Evolutionary conservation across 495 filamentous ascomycete genomes (phyloP), one percentile per base, ranked within the genome.

Genomic region (Penicillium malachiteum): DNA sequence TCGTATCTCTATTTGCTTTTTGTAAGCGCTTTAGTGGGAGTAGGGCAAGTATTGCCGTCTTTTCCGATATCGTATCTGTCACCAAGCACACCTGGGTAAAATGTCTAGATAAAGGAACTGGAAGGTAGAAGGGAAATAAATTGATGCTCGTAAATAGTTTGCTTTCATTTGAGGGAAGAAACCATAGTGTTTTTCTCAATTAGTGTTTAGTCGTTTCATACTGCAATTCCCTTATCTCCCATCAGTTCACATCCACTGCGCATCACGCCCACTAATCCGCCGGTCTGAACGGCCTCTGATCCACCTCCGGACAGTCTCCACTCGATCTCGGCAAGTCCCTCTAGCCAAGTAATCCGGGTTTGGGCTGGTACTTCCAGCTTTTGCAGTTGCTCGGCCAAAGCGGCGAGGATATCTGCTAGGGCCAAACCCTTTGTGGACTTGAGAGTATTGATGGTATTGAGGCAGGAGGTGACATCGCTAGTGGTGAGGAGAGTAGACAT

Each of bases 291-390:
- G 10, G 72, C 71, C 75, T 98, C 94, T n/a, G 84, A 87, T 3
- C 90, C 95, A 12, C 94, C 94, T 17, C 91, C 89, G 52, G 92
- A 89, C 6, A 98, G 75, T 50, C 94, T 78, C 73, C 91, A 94
- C 74, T 98, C 94, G 31, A 97, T 85, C 59, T 96, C 92, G 0
- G 93, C 92, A 43, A 98, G 72, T 3, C 91, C 91, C 53, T 96
- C 90, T 49, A 97, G 72, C 94, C 94, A 98, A 10, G 85, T 82
- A 40, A 97, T 87, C 73, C 94, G 87, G 21, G 88, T 92, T 71
- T 96, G 86, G 4, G 86, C 79, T 35, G 91, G 91, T 7, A 96
- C 95, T 63, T 96, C 91, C 42, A 96, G 68, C 69, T 85, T 86
- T 33, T 82, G 79, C 53, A 98, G 67, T 71, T 96, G 88, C 54